Conservation (phyloP, 2,329 filamentous ascomycete species). For the Exophiala sp. region DNA sequence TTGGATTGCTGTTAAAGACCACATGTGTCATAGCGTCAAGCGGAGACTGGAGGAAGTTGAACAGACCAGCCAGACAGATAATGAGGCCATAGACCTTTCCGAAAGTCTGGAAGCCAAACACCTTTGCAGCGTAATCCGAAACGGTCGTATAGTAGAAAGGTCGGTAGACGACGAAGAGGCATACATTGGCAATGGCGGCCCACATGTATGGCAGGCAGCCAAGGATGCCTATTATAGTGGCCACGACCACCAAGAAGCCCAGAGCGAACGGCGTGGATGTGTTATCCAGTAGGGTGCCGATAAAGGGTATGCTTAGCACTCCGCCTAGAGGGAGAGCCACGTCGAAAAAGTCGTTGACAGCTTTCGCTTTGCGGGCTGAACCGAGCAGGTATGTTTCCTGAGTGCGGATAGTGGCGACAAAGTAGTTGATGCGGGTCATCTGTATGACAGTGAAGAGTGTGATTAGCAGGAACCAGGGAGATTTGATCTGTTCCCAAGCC, state of each 20-base stretch:
- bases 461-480: conserved; percentile 79
- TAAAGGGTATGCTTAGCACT: conserved; percentile 78
- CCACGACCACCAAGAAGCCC: conserved; percentile 60
- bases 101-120: conserved; percentile 87
- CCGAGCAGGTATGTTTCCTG: conserved; percentile 74
- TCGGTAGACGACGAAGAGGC: conserved; percentile 53
- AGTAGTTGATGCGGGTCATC: conserved; percentile 84
- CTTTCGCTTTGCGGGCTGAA: conserved; percentile 54
- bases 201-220: conserved; percentile 65
- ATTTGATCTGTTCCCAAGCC: conserved; percentile 65
- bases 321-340: conserved; percentile 77
- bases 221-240: conserved; percentile 69
- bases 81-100: conserved; percentile 90
- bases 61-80: conserved; percentile 75
- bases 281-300: conserved; percentile 71
- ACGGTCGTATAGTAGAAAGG: conserved; percentile 29
- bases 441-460: conserved; percentile 72
- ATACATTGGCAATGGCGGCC: conserved; percentile 66
- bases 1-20: conserved; percentile 63
- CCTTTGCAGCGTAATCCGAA: conserved; percentile 77
- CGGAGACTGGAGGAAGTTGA: conserved; percentile 77
- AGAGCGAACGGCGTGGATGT: conserved; percentile 68
- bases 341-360: conserved; percentile 81
- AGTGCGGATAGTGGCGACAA: conserved; percentile 75
- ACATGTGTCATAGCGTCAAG: conserved; percentile 73